phyloP scores from a whole-genome alignment of 2,329 filamentous ascomycete species.

The Colletotrichum sp. region DNA sequence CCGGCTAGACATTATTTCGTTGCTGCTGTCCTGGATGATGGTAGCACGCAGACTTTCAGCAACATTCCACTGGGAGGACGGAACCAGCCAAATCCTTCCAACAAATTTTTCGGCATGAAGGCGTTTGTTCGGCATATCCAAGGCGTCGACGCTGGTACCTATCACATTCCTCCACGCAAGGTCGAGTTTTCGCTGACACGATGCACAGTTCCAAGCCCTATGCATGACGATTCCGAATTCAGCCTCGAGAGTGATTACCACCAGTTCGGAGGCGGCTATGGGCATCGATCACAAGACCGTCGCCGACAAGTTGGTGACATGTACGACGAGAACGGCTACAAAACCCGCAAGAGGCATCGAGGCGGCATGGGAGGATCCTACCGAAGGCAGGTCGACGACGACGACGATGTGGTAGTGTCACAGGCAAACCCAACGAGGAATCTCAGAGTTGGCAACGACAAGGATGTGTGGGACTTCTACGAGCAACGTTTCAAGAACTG shows the following conservation, averaged over 20 bases:
- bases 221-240: slow-evolving; percentile 34
- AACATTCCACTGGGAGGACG: slow-evolving; percentile 44
- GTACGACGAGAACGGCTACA: slow-evolving; percentile 31
- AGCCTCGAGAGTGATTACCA: slow-evolving; percentile 22
- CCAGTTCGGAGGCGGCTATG: slow-evolving; percentile 23
- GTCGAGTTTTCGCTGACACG: not conserved
- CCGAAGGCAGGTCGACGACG: slow-evolving; percentile 42
- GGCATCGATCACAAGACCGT: slow-evolving; percentile 27
- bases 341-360: slow-evolving; percentile 42
- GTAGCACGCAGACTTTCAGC: slow-evolving; percentile 35
- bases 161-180: not conserved
- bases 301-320: slow-evolving; percentile 27
- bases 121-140: slow-evolving; percentile 43
- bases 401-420: slow-evolving; percentile 48
- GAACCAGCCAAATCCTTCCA: slow-evolving; percentile 41
- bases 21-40: slow-evolving; percentile 54
- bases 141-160: slow-evolving; percentile 42
- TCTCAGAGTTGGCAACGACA: slow-evolving; percentile 58
- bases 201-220: slow-evolving; percentile 33
- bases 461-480: slow-evolving; percentile 65
- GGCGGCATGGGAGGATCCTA: slow-evolving; percentile 19
- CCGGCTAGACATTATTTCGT: slow-evolving; percentile 58
- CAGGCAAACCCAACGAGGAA: slow-evolving; percentile 42
- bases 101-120: slow-evolving; percentile 51
- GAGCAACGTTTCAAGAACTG: slow-evolving; percentile 66